A percentile compares a stretch with the other conserved stretches of the same genome.
phyloP scores from a whole-genome alignment of 306 rosid species.

The Castanopsis chinensis region DNA sequence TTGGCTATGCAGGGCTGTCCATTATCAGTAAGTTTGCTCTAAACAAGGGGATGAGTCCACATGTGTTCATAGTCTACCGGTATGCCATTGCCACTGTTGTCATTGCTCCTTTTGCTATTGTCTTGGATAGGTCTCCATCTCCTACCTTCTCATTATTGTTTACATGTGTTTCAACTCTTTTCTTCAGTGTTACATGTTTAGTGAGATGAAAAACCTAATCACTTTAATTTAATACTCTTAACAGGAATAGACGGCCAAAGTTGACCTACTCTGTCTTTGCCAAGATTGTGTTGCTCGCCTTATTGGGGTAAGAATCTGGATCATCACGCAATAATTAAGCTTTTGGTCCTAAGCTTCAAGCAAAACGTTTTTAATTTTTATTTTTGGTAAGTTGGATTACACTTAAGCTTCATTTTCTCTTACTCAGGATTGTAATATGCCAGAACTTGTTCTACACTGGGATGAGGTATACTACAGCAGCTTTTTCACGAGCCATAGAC shows the following conservation, averaged over 20 bases:
- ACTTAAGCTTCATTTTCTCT: not conserved
- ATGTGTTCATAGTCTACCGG: slow-evolving; percentile 42
- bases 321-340: not conserved
- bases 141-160: not conserved
- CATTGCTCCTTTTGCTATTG: slow-evolving; percentile 49
- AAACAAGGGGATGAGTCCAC: slow-evolving; percentile 47
- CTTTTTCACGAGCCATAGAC: slow-evolving; percentile 49
- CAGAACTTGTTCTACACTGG: slow-evolving; percentile 56
- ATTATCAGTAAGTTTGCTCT: slow-evolving; percentile 40
- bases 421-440: slow-evolving; percentile 51
- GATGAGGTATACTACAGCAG: slow-evolving; percentile 55
- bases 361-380: not conserved
- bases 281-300: slow-evolving; percentile 37
- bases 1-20: slow-evolving; percentile 48
- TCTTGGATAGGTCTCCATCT: slow-evolving; percentile 40
- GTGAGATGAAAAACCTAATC: not conserved
- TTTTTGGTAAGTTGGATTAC: not conserved
- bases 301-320: slow-evolving; percentile 33
- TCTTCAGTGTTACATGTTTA: not conserved
- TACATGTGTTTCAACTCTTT: not conserved
- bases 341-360: not conserved
- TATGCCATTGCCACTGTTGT: slow-evolving; percentile 38
- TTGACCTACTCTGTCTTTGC: slow-evolving; percentile 37
- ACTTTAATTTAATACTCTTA: not conserved
- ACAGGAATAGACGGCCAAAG: slow-evolving; percentile 51